Percentiles rank a stretch among this genome's conserved stretches.
These are phyloP conservation scores for Vigna trinervia DNA, from an alignment of 306 rosid species.

Conservation along the genomic window DNA sequence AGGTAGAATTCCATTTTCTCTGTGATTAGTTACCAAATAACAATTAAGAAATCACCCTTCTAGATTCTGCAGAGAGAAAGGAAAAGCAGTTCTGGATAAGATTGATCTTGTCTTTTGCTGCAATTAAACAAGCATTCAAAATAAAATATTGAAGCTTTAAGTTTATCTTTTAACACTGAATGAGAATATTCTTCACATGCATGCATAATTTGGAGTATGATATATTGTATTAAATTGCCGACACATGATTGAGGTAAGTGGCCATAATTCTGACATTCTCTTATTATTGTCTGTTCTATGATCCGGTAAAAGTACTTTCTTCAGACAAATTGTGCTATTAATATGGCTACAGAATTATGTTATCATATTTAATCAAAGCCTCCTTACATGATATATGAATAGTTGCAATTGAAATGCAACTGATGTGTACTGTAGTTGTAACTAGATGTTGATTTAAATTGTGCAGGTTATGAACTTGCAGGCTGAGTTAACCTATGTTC, in stretches of 20 bases:
- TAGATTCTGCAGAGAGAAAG: conserved; percentile 37
- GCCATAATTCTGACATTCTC: conserved; percentile 38
- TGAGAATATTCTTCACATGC: conserved; percentile 45
- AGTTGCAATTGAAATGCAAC: no score
- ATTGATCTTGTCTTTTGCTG: conserved; percentile 35
- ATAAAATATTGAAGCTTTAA: conserved; percentile 13
- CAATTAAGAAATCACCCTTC: conserved; percentile 41
- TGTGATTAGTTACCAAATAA: conserved; percentile 43
- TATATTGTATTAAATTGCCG: conserved; percentile 28
- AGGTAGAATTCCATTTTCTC: conserved; percentile 53
- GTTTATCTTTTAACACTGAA: conserved; percentile 25
- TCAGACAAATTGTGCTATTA: neutral
- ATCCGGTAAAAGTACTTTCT: conserved; percentile 25
- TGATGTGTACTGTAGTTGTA: no score
- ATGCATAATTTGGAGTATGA: conserved; percentile 24
- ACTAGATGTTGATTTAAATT: neutral
- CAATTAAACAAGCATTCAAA: conserved; percentile 28
- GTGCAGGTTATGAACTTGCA: conserved; percentile 80
- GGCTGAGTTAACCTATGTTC: conserved; percentile 78
- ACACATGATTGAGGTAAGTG: conserved; percentile 28
- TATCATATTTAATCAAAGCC: neutral
- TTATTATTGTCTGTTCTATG: conserved; percentile 10
- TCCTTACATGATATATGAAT: no score
- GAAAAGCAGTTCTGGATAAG: conserved; percentile 48
- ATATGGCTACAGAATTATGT: neutral